These are phyloP conservation scores for Auricularia cornea DNA, from an alignment of 768 basidiomycete genomes.

Conservation along the genomic window DNA sequence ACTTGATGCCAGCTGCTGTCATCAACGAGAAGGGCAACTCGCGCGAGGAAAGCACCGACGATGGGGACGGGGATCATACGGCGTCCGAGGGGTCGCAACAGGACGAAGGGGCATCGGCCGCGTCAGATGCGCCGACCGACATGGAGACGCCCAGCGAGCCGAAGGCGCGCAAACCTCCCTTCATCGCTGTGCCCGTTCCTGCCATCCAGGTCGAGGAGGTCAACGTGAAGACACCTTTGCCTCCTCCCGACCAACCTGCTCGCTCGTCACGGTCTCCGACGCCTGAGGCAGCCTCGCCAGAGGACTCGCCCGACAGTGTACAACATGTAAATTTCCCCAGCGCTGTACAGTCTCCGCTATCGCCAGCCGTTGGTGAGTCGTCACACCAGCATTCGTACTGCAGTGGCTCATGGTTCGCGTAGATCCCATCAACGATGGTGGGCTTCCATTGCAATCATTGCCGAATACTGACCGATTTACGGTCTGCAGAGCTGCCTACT, in stretches of 20 bases:
- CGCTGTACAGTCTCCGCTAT: neutral
- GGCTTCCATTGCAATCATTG: neutral
- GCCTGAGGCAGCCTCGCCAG: too few relatives aligned
- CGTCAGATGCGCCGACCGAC: neutral
- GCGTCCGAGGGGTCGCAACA: neutral
- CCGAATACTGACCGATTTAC: neutral
- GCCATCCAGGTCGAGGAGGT: neutral
- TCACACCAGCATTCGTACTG: too few relatives aligned
- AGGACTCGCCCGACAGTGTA: neutral
- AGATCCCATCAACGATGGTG: neutral
- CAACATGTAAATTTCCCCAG: neutral
- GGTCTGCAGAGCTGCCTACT: neutral
- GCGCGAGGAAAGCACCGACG: neutral
- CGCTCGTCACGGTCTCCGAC: too few relatives aligned
- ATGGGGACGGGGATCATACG: neutral
- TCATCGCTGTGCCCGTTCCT: neutral
- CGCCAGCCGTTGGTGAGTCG: too few relatives aligned
- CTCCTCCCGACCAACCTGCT: neutral
- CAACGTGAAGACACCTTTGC: neutral
- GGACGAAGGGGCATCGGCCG: neutral
- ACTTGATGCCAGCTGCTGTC: neutral
- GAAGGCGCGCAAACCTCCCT: too few relatives aligned
- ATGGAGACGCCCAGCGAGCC: neutral
- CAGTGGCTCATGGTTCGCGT: too few relatives aligned
- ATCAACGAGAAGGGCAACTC: neutral